phyloP scores from a whole-genome alignment of 345 rosid species.

The Rhodamnia rubescens region DNA sequence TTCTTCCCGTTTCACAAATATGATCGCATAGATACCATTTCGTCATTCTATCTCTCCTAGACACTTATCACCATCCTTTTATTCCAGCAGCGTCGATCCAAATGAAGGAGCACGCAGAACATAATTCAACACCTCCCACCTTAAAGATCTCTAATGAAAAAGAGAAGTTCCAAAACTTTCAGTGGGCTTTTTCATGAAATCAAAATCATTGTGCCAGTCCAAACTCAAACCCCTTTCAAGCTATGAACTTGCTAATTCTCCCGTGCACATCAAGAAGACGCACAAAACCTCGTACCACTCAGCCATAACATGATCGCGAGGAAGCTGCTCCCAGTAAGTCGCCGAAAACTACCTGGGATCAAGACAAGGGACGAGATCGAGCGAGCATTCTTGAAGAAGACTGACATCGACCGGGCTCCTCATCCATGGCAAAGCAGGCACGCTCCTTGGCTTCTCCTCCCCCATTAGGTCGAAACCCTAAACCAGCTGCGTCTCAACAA shows the following conservation, averaged over 20 bases:
- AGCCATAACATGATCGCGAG: background rate
- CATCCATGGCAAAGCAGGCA: conserved; percentile 89
- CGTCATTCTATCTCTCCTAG: background rate
- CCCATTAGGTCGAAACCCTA: conserved; percentile 6
- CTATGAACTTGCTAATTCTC: background rate
- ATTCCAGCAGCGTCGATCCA: background rate
- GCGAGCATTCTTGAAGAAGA: conserved; percentile 33
- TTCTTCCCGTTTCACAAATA: background rate
- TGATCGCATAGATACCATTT: background rate
- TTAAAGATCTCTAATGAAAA: background rate
- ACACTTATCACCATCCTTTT: background rate
- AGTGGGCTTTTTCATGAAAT: background rate
- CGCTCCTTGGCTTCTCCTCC: conserved; percentile 18
- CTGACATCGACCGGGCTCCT: conserved; percentile 65
- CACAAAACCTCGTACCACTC: background rate
- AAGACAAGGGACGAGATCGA: conserved; percentile 61
- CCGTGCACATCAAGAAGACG: background rate
- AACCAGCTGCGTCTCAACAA: background rate
- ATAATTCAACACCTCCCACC: background rate
- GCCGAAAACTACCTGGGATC: conserved; percentile 42
- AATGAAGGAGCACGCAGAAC: background rate
- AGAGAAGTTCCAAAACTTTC: background rate
- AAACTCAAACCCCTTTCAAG: background rate
- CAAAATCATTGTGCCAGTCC: background rate
- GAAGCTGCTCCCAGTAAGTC: background rate